phyloP scores from a whole-genome alignment of 257 asterid genomes.

The Pogostemon cablin region DNA sequence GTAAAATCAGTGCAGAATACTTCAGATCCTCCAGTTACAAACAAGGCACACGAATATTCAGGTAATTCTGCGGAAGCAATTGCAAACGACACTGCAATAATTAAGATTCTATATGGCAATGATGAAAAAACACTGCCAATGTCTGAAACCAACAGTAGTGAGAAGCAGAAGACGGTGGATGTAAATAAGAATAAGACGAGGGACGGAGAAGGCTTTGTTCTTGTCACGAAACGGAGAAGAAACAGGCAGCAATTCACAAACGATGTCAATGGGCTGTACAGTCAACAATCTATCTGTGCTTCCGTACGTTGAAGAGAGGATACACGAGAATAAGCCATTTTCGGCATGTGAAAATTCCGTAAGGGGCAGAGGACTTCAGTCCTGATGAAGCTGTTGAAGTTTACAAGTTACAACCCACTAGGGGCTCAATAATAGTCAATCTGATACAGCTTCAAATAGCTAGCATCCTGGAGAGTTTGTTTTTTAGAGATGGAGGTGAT shows the following conservation, averaged over 20 bases:
- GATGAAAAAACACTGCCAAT: conserved; percentile 47
- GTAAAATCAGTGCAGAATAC: conserved; percentile 82
- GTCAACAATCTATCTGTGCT: conserved; percentile 85
- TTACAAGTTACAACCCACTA: conserved; percentile 16
- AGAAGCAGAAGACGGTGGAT: conserved; percentile 38
- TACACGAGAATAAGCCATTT: neutral
- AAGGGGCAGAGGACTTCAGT: conserved; percentile 19
- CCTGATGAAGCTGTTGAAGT: conserved; percentile 20
- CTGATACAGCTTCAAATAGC: conserved; percentile 22
- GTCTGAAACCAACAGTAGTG: conserved; percentile 40
- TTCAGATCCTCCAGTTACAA: conserved; percentile 54
- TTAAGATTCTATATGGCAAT: conserved; percentile 63
- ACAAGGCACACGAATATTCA: conserved; percentile 54
- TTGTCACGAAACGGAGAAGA: conserved; percentile 83
- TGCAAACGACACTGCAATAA: conserved; percentile 78
- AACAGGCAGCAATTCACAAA: conserved; percentile 77
- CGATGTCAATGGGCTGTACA: conserved; percentile 65
- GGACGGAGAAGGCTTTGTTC: conserved; percentile 91
- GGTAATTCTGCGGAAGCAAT: conserved; percentile 71
- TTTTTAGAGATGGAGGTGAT: conserved; percentile 30
- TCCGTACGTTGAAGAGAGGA: conserved; percentile 66
- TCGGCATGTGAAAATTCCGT: conserved; percentile 15
- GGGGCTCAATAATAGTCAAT: neutral
- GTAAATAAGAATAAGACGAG: conserved; percentile 45
- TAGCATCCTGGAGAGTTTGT: conserved; percentile 24